Percentiles rank a stretch among this genome's conserved stretches.
These are phyloP conservation scores for Fusarium nematophilum DNA, from an alignment of 2,329 filamentous ascomycete genomes.

Conservation along the genomic window DNA sequence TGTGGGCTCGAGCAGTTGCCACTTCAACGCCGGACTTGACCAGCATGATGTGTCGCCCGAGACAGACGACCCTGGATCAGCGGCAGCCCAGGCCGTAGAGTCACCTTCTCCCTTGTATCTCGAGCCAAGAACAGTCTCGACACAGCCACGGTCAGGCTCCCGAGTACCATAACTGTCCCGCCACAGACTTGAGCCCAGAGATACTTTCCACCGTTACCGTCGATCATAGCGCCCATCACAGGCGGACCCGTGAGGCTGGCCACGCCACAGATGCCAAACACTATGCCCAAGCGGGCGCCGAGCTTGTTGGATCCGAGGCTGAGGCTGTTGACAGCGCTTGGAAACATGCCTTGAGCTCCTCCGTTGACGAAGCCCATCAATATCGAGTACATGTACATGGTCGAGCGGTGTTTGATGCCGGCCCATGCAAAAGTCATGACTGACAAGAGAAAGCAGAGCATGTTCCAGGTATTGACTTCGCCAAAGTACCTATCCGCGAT, in stretches of 20 bases:
- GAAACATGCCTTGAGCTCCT: background rate
- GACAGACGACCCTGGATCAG: too few species aligned
- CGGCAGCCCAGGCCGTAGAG: too few species aligned
- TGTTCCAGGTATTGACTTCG: background rate
- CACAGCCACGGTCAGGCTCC: background rate
- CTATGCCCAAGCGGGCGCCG: background rate
- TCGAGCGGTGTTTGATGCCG: background rate
- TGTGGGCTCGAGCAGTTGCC: too few species aligned
- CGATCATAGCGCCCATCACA: background rate
- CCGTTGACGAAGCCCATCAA: background rate
- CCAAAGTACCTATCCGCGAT: background rate
- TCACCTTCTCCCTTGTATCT: background rate
- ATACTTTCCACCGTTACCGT: background rate
- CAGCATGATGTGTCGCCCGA: too few species aligned
- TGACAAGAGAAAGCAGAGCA: background rate
- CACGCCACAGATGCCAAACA: background rate
- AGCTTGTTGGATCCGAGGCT: background rate
- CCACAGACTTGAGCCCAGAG: background rate
- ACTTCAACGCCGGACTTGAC: too few species aligned
- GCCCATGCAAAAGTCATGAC: background rate
- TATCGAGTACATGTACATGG: background rate
- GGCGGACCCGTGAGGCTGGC: background rate
- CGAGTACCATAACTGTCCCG: background rate
- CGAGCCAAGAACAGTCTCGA: background rate
- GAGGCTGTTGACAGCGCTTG: background rate